Evolutionary conservation across 2,329 filamentous ascomycete species (phyloP).

Genomic region (Pseudohalonectria lignicola): DNA sequence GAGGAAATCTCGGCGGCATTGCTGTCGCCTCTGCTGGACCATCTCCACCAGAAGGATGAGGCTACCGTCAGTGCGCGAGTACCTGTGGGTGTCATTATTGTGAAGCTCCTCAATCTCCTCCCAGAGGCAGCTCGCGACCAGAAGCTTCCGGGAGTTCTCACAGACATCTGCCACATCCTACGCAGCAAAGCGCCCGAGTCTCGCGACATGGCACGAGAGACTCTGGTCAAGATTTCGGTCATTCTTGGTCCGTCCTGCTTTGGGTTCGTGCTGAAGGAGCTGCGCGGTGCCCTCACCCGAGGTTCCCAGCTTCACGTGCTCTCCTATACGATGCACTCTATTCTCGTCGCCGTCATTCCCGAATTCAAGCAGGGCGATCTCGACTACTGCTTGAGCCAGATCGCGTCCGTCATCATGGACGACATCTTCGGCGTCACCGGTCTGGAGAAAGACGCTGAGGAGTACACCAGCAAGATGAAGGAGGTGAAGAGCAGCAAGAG

Average conservation of each 20-base stretch:
- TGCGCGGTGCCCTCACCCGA: slow-evolving; percentile 68
- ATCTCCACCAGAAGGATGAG: slow-evolving; percentile 91
- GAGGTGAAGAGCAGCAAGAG: slow-evolving; percentile 98
- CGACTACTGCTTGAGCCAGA: slow-evolving; percentile 71
- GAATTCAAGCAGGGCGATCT: slow-evolving; percentile 71
- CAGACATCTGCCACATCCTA: slow-evolving; percentile 87
- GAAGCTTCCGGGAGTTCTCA: slow-evolving; percentile 70
- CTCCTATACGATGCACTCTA: slow-evolving; percentile 88
- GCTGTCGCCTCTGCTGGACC: slow-evolving; percentile 67
- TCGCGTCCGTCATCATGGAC: slow-evolving; percentile 86
- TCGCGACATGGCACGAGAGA: slow-evolving; percentile 82
- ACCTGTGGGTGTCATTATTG: slow-evolving; percentile 77
- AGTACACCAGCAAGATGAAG: slow-evolving; percentile 91
- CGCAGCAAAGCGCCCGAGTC: slow-evolving; percentile 82
- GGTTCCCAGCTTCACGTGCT: slow-evolving; percentile 93
- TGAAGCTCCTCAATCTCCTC: slow-evolving; percentile 76
- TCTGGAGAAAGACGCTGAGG: slow-evolving; percentile 94
- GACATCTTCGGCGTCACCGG: slow-evolving; percentile 90
- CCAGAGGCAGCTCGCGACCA: slow-evolving; percentile 61
- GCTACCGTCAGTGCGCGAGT: slow-evolving; percentile 87
- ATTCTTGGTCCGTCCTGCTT: slow-evolving; percentile 76
- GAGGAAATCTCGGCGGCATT: slow-evolving; percentile 65
- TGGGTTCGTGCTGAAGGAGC: slow-evolving; percentile 85
- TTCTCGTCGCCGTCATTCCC: slow-evolving; percentile 66
- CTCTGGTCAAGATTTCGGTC: slow-evolving; percentile 70